Evolutionary conservation across 805 yeast genomes (phyloP).

Genomic region (Wickerhamiella sorbophila): DNA sequence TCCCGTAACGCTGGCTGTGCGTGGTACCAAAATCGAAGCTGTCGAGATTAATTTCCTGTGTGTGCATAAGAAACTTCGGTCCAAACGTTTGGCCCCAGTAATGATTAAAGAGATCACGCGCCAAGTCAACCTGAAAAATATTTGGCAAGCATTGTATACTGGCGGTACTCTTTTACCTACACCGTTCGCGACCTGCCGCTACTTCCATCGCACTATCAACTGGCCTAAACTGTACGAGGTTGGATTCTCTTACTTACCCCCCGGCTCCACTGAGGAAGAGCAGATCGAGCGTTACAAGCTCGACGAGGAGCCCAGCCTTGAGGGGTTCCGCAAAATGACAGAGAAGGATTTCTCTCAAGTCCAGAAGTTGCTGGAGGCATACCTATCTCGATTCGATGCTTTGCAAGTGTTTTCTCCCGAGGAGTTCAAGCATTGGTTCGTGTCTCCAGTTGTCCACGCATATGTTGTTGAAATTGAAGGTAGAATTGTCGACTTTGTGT

Average conservation of each 20-base stretch:
- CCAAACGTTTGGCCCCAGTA: slow-evolving; percentile 90
- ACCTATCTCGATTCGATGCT: slow-evolving; percentile 57
- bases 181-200: slow-evolving; percentile 80
- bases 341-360: slow-evolving; percentile 52
- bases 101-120: slow-evolving; percentile 88
- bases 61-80: slow-evolving; percentile 82
- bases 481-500: slow-evolving; percentile 68
- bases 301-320: slow-evolving; percentile 35
- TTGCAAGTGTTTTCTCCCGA: slow-evolving; percentile 52
- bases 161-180: slow-evolving; percentile 85
- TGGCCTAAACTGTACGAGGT: slow-evolving; percentile 85
- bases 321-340: slow-evolving; percentile 46
- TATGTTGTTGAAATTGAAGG: slow-evolving; percentile 59
- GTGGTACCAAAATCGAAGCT: slow-evolving; percentile 32
- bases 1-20: slow-evolving; percentile 56
- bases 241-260: slow-evolving; percentile 75
- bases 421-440: slow-evolving; percentile 72
- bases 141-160: slow-evolving; percentile 94
- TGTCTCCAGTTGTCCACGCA: slow-evolving; percentile 38
- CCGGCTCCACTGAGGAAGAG: slow-evolving; percentile 46
- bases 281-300: slow-evolving; percentile 51
- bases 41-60: slow-evolving; percentile 89
- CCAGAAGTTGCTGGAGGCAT: slow-evolving; percentile 40
- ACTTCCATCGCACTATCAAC: slow-evolving; percentile 84
- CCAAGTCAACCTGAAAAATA: slow-evolving; percentile 65